Evolutionary conservation across 495 filamentous ascomycete species (phyloP), one percentile per base, ranked within the genome.

Genomic region (Daldinia grandis): DNA sequence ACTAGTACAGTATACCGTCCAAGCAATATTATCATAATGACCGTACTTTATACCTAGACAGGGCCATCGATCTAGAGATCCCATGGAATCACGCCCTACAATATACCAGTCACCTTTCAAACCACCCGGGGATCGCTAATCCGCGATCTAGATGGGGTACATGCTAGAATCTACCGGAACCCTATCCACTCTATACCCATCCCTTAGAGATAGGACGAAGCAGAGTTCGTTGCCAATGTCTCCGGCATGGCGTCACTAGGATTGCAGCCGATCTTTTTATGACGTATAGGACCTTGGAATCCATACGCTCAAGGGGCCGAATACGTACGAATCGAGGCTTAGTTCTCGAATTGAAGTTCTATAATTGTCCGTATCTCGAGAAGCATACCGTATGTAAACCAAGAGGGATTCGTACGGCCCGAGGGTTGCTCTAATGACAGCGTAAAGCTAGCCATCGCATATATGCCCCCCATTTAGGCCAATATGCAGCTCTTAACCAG

Each of bases 171-270:
- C 24, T 47, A 47, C 64, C 30, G 24, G 12, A 58, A 24, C 56
- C 10, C 56, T 28, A 44, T 51, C 24, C 50, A 44, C 38, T 19
- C 10, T 15, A 31, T 47, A 30, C 25, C 15, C 8, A 19, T 24
- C 47, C 51, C 21, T 21, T 53, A 27, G 4, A 17, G 54, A 28
- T 28, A 40, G 30, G 47, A 6, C 12, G 33, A 50, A 57, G 55
- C 37, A 30, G 12, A 37, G 30, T 37, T 56, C 49, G 25, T 25
- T 10, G 54, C 42, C 35, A 42, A 47, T 42, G 12, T 38, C 21
- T 31, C 10, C 40, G 30, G 30, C 44, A 64, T 64, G 62, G 69
- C 64, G 64, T 64, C 63, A 67, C 55, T 33, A 17, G 27, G 56
- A 42, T 30, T 25, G 44, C 24, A 47, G 38, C 21, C 17, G 2